These are phyloP conservation scores for Dendrobium nobile DNA, from an alignment of 106 monocot species.

Conservation along the genomic window DNA sequence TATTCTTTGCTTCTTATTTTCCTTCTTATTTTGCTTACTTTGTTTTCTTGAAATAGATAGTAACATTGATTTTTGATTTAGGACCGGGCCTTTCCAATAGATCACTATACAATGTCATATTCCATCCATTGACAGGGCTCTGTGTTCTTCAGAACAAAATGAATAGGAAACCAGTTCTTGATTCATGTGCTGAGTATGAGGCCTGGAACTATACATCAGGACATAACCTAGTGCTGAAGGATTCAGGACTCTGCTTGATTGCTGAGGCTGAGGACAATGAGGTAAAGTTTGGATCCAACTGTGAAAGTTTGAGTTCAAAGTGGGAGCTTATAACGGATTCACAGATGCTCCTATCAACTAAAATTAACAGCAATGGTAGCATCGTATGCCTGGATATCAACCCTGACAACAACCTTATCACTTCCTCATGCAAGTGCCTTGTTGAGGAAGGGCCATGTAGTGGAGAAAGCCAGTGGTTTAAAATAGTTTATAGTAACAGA, in stretches of 20 bases:
- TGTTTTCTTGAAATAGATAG: background rate
- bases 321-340: slow-evolving; percentile 69
- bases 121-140: slow-evolving; percentile 43
- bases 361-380: slow-evolving; percentile 13
- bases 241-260: slow-evolving; percentile 32
- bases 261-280: slow-evolving; percentile 24
- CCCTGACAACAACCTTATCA: slow-evolving; percentile 24
- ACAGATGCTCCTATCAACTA: slow-evolving; percentile 56
- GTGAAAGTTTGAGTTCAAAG: slow-evolving; percentile 26
- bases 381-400: slow-evolving; percentile 52
- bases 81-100: slow-evolving; percentile 21
- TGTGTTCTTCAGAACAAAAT: slow-evolving; percentile 17
- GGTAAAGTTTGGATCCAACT: slow-evolving; percentile 26
- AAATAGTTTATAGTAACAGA: slow-evolving; percentile 51
- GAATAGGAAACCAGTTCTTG: slow-evolving; percentile 3
- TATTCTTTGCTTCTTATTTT: background rate
- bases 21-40: too few species aligned
- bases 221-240: slow-evolving; percentile 25
- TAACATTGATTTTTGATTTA: slow-evolving; percentile 2
- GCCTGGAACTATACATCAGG: slow-evolving; percentile 34
- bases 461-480: slow-evolving; percentile 82
- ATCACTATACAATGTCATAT: slow-evolving; percentile 22
- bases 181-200: slow-evolving; percentile 27
- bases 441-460: slow-evolving; percentile 34
- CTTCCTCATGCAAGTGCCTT: slow-evolving; percentile 64